Base-by-base conservation (phyloP, 1,284 basidiomycete species). In the Rugosomyces carneus region DNA sequence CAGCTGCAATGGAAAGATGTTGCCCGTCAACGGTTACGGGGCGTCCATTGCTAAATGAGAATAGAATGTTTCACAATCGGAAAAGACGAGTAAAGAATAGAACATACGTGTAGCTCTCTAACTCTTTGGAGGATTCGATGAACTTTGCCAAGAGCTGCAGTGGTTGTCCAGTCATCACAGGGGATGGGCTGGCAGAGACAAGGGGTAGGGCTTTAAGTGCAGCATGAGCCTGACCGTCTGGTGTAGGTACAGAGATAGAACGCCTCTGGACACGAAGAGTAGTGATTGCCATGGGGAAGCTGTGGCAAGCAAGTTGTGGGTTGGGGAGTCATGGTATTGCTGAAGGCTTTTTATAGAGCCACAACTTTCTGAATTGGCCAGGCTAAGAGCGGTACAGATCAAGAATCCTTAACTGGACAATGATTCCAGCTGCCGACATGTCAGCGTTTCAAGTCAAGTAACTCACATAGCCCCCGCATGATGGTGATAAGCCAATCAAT, bases 1-100 rank as follows among this genome's bases (percentile, higher is more conserved):
- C 78, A 40, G 83, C 84, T 3, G 85, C 75, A 45, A 91, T 77
- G 0, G 88, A 78, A 31, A 93, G 75, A 11, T 65, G 73, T 52
- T 82, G 70, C 3, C 89, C 89, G 51, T 86, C 79, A 42, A 92
- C 68, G 11, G 73, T 58, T 45, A 91, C 72, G 5, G 77, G 62
- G 40, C 72, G 72, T 11, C 85, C 84, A 39, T 70, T 66, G 58
- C 83, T 86, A 41, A n/a, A n/a, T n/a, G n/a, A n/a, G n/a, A n/a
- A n/a, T n/a, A n/a, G n/a, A n/a, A n/a, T n/a, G n/a, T n/a, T n/a
- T n/a, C n/a, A n/a, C n/a, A n/a, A n/a, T n/a, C n/a, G n/a, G n/a
- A n/a, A n/a, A n/a, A n/a, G n/a, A n/a, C n/a, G n/a, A n/a, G n/a
- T n/a, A n/a, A n/a, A 19, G 5, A 32, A 10, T 26, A 16, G 34